Evolutionary conservation across 441 rosid genomes (phyloP), one percentile per base, ranked within the genome.

Genomic region (Dalechampia spathulata): DNA sequence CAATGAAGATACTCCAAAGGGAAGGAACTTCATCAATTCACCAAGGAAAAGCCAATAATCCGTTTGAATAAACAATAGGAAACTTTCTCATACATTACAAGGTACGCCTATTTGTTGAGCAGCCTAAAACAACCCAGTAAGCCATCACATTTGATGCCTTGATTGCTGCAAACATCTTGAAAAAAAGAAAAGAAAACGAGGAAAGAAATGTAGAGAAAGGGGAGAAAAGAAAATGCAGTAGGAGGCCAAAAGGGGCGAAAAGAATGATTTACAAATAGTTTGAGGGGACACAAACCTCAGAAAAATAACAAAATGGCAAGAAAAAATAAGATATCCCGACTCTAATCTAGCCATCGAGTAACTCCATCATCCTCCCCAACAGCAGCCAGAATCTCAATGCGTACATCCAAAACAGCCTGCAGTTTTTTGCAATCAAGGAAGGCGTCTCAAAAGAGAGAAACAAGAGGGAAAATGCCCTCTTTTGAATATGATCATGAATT

Each of bases 391-490:
- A 93, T 79, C 78, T 87, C 99, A 60, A 90, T 52, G 36, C 77
- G 74, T 12, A 87, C 92, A 44, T 83, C 91, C 80, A 89, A 75
- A 57, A 81, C 67, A 36, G 97, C 97, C 99, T 93, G 82, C 75
- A 75, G 47, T 64, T 68, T 22, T n/a, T 75, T 15, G 23, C 34
- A 40, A 42, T 22, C 57, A 43, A 41, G 27, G 11, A 23, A 61
- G 59, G 60, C 70, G 56, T 57, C n/a, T 60, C 41, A 66, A 34
- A 7, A 39, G 22, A 9, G 39, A 30, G 5, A 37, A 7, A 11
- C 11, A 50, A 40, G 36, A 6, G 46, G 15, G 40, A 10, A 19
- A 11, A 16, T 12, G 23, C 17, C 1, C 8, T 4, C 0, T 4
- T 12, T 23, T 25, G 6, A 26, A 45, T 0, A 9, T 9, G 46